These are phyloP conservation scores for Chytridium lagenaria DNA, from an alignment of 371 early-diverging fungal genomes.

Conservation along the genomic window DNA sequence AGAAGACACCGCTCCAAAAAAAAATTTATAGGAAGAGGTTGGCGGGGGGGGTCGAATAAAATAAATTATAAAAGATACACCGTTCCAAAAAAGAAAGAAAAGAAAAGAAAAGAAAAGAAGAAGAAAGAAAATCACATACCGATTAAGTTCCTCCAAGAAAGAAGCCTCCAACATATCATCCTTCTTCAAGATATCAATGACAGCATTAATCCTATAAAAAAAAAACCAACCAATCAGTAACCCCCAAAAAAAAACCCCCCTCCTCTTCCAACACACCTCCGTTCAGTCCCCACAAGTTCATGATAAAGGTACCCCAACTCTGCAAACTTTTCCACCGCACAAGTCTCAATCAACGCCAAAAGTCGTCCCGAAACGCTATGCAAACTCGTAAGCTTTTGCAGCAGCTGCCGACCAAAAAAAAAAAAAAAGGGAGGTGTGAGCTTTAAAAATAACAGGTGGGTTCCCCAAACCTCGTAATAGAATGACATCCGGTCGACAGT, in stretches of 20 bases:
- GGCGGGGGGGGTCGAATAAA: neutral
- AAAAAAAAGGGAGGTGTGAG: slow-evolving; percentile 11
- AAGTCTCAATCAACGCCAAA: slow-evolving; percentile 69
- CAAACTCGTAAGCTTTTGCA: slow-evolving; percentile 74
- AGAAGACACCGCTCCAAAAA: neutral
- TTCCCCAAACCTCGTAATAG: neutral
- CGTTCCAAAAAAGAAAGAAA: neutral
- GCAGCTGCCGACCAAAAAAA: slow-evolving; percentile 49
- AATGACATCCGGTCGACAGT: neutral
- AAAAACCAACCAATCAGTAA: neutral
- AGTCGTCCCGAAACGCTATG: slow-evolving; percentile 70
- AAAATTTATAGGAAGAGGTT: neutral
- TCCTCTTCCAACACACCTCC: too few species aligned
- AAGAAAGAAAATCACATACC: slow-evolving; percentile 3
- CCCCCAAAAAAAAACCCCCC: neutral
- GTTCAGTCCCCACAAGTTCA: slow-evolving; percentile 73
- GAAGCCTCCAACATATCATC: slow-evolving; percentile 72
- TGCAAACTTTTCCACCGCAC: slow-evolving; percentile 71
- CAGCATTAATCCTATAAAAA: slow-evolving; percentile 52
- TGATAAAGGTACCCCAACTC: slow-evolving; percentile 72
- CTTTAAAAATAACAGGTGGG: neutral
- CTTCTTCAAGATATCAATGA: slow-evolving; percentile 74
- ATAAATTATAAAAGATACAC: neutral
- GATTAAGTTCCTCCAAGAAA: slow-evolving; percentile 23
- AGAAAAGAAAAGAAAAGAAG: too few species aligned